Evolutionary conservation across 164 flowering plant species (phyloP), one percentile per base, ranked within the genome.

Genomic region (Warburgia ugandensis): DNA sequence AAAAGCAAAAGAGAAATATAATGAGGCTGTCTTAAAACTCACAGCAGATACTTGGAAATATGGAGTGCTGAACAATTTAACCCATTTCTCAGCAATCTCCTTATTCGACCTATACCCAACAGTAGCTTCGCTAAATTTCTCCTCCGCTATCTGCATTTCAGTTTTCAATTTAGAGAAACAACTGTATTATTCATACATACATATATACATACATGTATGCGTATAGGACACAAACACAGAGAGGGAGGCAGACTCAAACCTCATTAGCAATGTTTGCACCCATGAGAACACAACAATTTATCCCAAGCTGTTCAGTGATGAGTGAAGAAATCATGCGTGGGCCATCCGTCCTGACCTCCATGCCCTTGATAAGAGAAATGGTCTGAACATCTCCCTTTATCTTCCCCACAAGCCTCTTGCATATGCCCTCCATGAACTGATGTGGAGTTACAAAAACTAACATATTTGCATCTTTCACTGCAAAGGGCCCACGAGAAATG

Each of bases 191-290:
- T 7, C 14, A 22, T n/a, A 1, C 13, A 19, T 41, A 28, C 13
- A 20, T 20, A 23, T 11, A 31, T 16, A 21, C 38, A 25, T 21
- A 19, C 14, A 22, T n/a, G 2, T 17, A 19, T 41, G 28, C 13
- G 29, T 20, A 23, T 11, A 19, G 8, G 22, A 29, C 6, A 36
- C 6, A 16, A 19, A 30, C 7, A 4, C 29, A 9, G 22, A n/a
- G 30, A 30, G 25, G 51, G 23, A 43, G 27, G 11, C 4, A 21
- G 27, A 0, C 22, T 26, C n/a, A 11, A n/a, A 81, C 98, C 90
- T 92, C 98, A 52, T 83, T 77, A 22, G 96, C 96, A 27, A 92
- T 88, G 71, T 92, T 92, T 26, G 98, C 95, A 0, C 98, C 98
- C 98, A 92, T 92, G 16, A 92, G 71, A 44, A 92, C 98, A 58